Conservation (phyloP, 2,329 filamentous ascomycete genomes). For the Sphaerulina musiva region DNA sequence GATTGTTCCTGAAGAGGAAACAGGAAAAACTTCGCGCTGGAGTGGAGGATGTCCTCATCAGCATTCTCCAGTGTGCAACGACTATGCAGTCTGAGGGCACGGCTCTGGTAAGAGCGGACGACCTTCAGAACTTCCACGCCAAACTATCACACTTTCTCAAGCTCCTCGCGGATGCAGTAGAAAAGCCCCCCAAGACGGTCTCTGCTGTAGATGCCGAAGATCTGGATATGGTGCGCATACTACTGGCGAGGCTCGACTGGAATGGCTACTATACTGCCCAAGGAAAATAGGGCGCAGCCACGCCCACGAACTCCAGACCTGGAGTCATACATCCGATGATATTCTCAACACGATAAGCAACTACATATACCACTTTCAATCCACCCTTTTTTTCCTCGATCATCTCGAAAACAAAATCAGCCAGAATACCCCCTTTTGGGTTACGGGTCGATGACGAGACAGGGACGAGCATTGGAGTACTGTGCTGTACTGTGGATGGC, state of each 20-base stretch:
- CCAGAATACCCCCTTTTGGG: too few relatives aligned
- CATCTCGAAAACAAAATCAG: too few relatives aligned
- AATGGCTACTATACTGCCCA: conserved; percentile 9
- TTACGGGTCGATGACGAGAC: too few relatives aligned
- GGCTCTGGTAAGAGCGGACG: background rate
- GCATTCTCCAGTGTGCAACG: conserved; percentile 22
- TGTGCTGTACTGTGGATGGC: too few relatives aligned
- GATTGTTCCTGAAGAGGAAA: conserved; percentile 30
- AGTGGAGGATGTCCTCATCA: conserved; percentile 25
- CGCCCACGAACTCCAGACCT: too few relatives aligned
- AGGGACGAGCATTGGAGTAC: too few relatives aligned
- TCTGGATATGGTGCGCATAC: conserved; percentile 15
- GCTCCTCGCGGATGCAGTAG: conserved; percentile 13
- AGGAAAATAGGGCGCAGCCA: background rate
- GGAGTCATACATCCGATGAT: background rate
- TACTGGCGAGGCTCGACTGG: conserved; percentile 22
- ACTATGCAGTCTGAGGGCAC: conserved; percentile 1
- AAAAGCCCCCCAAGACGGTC: conserved; percentile 16
- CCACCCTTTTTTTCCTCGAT: too few relatives aligned
- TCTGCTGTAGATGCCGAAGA: conserved; percentile 11
- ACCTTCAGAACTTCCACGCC: conserved; percentile 6
- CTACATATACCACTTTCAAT: too few relatives aligned
- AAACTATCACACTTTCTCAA: conserved; percentile 9
- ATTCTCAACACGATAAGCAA: too few relatives aligned
- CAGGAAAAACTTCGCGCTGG: conserved; percentile 23